Evolutionary conservation across 768 basidiomycete species (phyloP).

Genomic region (Psilocybe cyanescens): DNA sequence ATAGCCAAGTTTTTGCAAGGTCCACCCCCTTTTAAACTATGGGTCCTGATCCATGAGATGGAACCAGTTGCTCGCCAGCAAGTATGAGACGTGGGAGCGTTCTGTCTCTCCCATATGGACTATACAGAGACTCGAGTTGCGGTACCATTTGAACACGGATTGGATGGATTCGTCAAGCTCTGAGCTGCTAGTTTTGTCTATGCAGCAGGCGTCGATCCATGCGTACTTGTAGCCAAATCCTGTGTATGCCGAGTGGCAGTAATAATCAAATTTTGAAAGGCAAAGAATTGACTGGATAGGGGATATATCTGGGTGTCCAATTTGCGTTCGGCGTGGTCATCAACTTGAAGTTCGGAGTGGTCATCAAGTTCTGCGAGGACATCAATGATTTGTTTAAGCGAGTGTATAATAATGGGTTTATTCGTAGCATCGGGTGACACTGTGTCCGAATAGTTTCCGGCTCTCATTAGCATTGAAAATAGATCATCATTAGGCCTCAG

Average conservation of each 20-base stretch:
- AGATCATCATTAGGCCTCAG: no score
- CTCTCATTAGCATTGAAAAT: no score
- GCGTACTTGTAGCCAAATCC: not conserved
- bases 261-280: not conserved
- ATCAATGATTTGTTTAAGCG: no score
- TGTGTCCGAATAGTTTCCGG: no score
- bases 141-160: constrained; percentile 16
- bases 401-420: no score
- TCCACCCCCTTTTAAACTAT: constrained; percentile 15
- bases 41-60: not conserved
- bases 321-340: no score
- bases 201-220: constrained; percentile 15
- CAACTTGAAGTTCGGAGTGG: no score
- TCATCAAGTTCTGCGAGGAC: no score
- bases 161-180: constrained; percentile 17
- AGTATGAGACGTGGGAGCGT: no score
- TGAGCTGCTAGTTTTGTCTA: constrained; percentile 12
- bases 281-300: no score
- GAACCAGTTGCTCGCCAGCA: not conserved
- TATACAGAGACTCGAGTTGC: constrained; percentile 9
- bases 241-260: not conserved
- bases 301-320: no score
- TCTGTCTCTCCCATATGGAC: constrained; percentile 3
- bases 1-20: constrained; percentile 7
- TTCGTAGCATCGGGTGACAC: no score